Base-by-base conservation (phyloP, 1,284 basidiomycete genomes). In the Cutaneotrichosporon mucoides region DNA sequence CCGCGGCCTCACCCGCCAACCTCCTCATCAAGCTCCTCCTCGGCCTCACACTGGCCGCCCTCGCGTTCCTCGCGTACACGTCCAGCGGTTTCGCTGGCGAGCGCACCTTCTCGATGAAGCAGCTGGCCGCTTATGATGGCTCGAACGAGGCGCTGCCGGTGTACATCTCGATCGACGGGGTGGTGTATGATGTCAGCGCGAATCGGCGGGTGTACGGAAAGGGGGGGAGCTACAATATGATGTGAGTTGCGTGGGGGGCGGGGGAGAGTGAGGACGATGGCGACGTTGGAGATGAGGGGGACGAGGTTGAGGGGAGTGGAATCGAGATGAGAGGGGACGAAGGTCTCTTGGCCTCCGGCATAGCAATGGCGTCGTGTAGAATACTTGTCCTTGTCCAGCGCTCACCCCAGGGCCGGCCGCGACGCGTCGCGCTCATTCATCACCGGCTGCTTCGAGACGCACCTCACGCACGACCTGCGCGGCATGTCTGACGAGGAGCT, bases 401-500 rank as follows among this genome's bases (percentile, higher is more conserved):
- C 49, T 51, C 35, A 53, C 51, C 1, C 12, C 56, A 64, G 91
- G 81, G 86, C 90, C 57, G 93, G 93, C 8, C 79, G 83, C 57
- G 93, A 97, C 75, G 92, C 90, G 11, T 89, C 90, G 36, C 81
- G 93, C 66, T 88, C 92, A 0, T 97, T 90, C 77, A 89, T 85
- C 38, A 97, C 94, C 1, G 92, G 92, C 5, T 97, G 93, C 76
- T 96, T 97, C 81, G 82, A 86, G 70, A 77, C 75, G 6, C 93
- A 97, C 77, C 84, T 86, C 49, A 97, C 92, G 42, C 88, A 96
- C 79, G 93, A 97, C 79, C 79, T 88, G 60, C 85, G 93, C 62
- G 94, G 89, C 10, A 77, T 97, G 65, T 83, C 80, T 42, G 84
- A 88, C 57, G 77, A 81, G 61, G 88, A 97, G 75, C 73, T 88